Base-by-base conservation (phyloP, 169 alveolate species). In the Cystoisospora suis region DNA sequence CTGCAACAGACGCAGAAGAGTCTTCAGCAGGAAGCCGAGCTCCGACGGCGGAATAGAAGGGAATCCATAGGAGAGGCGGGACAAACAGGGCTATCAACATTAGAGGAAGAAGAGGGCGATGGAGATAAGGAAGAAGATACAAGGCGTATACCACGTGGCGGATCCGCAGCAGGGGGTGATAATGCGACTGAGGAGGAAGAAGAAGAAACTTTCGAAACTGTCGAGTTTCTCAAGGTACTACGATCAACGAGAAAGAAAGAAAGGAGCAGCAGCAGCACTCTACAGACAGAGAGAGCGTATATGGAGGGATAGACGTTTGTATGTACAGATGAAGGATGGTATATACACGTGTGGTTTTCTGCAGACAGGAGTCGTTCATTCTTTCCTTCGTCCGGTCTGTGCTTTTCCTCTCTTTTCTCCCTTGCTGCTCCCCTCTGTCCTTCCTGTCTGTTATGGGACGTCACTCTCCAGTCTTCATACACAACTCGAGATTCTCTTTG, bases 151-250 rank as follows among this genome's bases (percentile, higher is more conserved):
- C 83, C 7, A 17, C 83, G 40, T 47, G 12, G 20, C 29, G 42
- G 42, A 5, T 38, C 29, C 65, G 75, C 65, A 53, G 65, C 81
- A 70, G 81, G 81, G 38, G 32, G 0, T 0, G 81, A 70, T 23
- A 46, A 34, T 7, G 32, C 40, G n/a, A n/a, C n/a, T n/a, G n/a
- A 72, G 58, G 49, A 72, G 17, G 83, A 72, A 0, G 83, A 72
- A 38, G 59, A n/a, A 5, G 83, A 72, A 32, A 56, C 38, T 6
- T 38, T 42, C 83, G n/a, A 56, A 12, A 72, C 83, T 36, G 83
- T 72, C 58, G 83, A 72, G 56, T 72, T 72, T 38, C 58, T 72
- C 38, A 72, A 72, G 83, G 83, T 72, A 38, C 58, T 49, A 49
- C 61, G 61, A 49, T 49, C 9, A 49, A 49, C 61, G 20, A 12